Percentiles rank a stretch among this genome's conserved stretches.
phyloP scores from a whole-genome alignment of 306 rosid species.

The Citrullus amarus region DNA sequence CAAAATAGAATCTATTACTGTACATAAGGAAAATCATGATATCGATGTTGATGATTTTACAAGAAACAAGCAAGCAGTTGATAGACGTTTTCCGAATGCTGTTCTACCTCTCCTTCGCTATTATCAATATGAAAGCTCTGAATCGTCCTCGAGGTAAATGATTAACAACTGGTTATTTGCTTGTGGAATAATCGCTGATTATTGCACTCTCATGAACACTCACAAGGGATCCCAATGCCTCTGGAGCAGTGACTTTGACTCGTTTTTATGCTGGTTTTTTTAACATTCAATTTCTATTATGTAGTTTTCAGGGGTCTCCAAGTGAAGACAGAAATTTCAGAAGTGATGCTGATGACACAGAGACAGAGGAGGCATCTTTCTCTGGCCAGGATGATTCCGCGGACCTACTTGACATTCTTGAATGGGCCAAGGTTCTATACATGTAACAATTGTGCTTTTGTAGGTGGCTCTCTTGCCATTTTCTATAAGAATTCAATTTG shows the following conservation, averaged over 20 bases:
- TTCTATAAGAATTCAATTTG: neutral
- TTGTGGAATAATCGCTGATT: neutral
- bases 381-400: conserved; percentile 90
- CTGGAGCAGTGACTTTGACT: conserved; percentile 5
- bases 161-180: neutral
- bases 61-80: conserved; percentile 51
- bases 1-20: conserved; percentile 32
- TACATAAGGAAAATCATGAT: conserved; percentile 42
- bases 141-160: conserved; percentile 84
- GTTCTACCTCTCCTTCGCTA: conserved; percentile 73
- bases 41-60: conserved; percentile 38
- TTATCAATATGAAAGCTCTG: conserved; percentile 95
- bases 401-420: conserved; percentile 75
- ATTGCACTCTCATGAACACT: neutral
- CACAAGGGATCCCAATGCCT: neutral
- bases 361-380: conserved; percentile 81
- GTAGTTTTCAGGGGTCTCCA: conserved; percentile 96
- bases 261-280: conserved; percentile 1
- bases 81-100: conserved; percentile 66
- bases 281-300: conserved; percentile 9
- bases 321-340: conserved; percentile 85
- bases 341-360: conserved; percentile 91
- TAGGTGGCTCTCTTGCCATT: neutral
- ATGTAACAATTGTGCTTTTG: conserved; percentile 7
- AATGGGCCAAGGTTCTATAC: conserved; percentile 85